Evolutionary conservation across 192 early-diverging fungal genomes (phyloP).

Genomic region (Coemansia erecta): DNA sequence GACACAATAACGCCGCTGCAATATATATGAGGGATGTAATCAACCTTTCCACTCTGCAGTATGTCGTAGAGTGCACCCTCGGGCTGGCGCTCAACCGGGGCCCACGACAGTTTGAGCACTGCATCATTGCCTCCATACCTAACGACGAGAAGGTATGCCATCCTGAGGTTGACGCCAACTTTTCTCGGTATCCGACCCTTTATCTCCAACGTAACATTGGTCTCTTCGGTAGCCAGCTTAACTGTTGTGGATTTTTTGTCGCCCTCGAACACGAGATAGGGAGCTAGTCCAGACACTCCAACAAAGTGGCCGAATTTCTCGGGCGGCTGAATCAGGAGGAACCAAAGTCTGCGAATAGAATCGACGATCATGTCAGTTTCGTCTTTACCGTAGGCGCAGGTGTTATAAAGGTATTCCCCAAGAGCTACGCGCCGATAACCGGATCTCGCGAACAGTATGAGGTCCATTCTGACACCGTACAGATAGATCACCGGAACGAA

Average conservation of each 20-base stretch:
- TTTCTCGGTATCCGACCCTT: background rate
- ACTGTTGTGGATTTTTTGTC: background rate
- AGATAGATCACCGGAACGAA: conserved; percentile 7
- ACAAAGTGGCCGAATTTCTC: conserved; percentile 5
- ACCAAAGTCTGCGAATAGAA: background rate
- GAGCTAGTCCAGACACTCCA: background rate
- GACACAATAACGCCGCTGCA: background rate
- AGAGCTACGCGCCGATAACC: background rate
- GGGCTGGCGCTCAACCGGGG: background rate
- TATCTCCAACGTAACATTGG: background rate
- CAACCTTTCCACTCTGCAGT: background rate
- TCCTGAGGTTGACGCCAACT: background rate
- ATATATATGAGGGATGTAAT: background rate
- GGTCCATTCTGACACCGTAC: background rate
- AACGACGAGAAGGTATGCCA: background rate
- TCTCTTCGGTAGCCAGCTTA: too few relatives aligned
- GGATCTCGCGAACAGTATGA: background rate
- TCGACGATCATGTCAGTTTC: background rate
- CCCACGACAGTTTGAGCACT: conserved; percentile 11
- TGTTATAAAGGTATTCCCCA: background rate
- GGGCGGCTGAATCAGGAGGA: background rate
- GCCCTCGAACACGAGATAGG: background rate
- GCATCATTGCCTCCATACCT: background rate
- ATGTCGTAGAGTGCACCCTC: conserved; percentile 10
- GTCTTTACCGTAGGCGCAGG: background rate